Conservation (phyloP, 306 rosid genomes). For the Spatholobus suberectus region DNA sequence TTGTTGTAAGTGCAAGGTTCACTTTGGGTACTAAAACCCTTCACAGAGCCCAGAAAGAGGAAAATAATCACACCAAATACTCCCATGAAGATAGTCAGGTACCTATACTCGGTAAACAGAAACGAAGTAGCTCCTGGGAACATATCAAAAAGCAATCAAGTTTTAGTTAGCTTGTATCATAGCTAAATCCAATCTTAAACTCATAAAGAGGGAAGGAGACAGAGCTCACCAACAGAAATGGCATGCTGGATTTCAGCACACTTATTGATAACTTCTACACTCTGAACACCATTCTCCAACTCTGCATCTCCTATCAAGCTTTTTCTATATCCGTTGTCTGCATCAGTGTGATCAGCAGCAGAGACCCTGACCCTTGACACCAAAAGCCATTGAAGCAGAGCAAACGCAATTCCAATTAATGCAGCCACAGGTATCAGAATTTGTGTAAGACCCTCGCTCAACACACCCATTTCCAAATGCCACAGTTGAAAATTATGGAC, state of each 20-base stretch:
- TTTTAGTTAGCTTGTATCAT: not conserved
- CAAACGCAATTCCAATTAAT: conserved; percentile 63
- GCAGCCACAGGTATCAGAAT: conserved; percentile 66
- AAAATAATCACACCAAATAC: conserved; percentile 61
- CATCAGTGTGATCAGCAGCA: conserved; percentile 25
- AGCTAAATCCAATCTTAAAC: not conserved
- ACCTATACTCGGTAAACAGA: conserved; percentile 64
- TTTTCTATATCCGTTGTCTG: conserved; percentile 40
- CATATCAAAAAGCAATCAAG: conserved; percentile 9
- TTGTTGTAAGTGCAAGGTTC: conserved; percentile 74
- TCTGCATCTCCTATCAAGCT: conserved; percentile 54
- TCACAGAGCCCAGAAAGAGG: conserved; percentile 74
- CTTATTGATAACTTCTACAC: conserved; percentile 55
- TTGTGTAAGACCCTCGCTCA: conserved; percentile 63
- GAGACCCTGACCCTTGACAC: conserved; percentile 65
- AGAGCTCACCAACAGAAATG: conserved; percentile 63
- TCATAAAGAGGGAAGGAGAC: conserved; percentile 5
- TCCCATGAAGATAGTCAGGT: conserved; percentile 64
- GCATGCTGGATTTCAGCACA: conserved; percentile 75
- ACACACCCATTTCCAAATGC: conserved; percentile 56
- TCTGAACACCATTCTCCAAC: conserved; percentile 56
- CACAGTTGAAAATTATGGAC: conserved; percentile 17
- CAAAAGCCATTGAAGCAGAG: conserved; percentile 70
- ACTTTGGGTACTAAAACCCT: conserved; percentile 70
- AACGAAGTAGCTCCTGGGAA: conserved; percentile 75